Evolutionary conservation across 2,329 filamentous ascomycete species (phyloP), one percentile per base, ranked within the genome.

Genomic region (Talaromyces sp.): DNA sequence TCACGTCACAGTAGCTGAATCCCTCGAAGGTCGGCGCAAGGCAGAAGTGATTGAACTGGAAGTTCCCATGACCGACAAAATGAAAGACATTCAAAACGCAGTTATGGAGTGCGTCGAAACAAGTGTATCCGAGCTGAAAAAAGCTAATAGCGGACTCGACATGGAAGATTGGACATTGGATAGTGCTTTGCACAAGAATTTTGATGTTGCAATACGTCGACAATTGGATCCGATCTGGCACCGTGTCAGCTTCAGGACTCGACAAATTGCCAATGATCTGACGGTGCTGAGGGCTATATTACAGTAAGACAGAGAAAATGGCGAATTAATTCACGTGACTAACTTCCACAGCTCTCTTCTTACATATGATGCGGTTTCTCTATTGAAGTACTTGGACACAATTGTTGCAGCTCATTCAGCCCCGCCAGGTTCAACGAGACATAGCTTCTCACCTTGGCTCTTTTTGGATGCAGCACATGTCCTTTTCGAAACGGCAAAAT

Each of bases 141-240:
- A 96, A 79, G 87, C 88, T 19, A 98, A 97, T 73, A 85, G 88
- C 1, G 93, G 93, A 2, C 82, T 99, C 7, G 94, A 98, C 70
- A 93, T 98, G 88, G 93, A 96, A 66, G 93, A 97, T 73, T 98
- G 94, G 94, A 97, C 92, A 59, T 83, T 97, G 19, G 94, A 98
- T 76, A 97, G 91, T 73, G 94, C 94, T 41, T 80, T 98, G 67
- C 90, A 97, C 69, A 91, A 90, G 73, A 96, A 93, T 72, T 99
- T 99, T 75, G 95, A 98, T 75, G 83, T 91, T 66, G 90, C 93
- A 63, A 88, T 99, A 60, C 86, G 94, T 67, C 86, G 93, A 65
- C 95, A 99, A 76, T 82, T 99, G 19, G 93, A 98, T 73, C 93
- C 94, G 4, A 93, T 98, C 65, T 99, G 95, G 95, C 95, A 99